Evolutionary conservation across 495 filamentous ascomycete species (phyloP), one percentile per base, ranked within the genome.

Genomic region (Lasiosphaeria ovina): DNA sequence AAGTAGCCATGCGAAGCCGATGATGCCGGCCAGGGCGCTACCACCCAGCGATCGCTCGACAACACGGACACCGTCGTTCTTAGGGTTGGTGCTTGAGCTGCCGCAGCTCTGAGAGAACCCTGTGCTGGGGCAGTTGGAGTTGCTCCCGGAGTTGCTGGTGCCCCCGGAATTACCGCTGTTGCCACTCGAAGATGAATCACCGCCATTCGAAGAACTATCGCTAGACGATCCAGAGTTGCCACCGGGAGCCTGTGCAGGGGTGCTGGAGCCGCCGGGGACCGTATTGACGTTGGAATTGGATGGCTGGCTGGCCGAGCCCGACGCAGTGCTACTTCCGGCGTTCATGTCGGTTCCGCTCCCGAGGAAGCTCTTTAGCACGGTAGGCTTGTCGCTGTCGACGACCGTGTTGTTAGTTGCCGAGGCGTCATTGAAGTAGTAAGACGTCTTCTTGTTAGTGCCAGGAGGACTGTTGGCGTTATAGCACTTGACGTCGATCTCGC

Each of bases 401-500:
- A 98, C 80, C 10, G 90, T 89, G 76, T 84, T 75, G 74, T 97
- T 90, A 36, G 89, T 82, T 54, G 82, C 91, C 2, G 77, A 69
- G 16, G 72, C 70, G 67, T 83, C 71, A 64, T 84, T 87, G 78
- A 90, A 96, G 61, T 86, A 79, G 79, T 98, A 98, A 33, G 88
- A 86, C 56, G 80, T 83, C 32, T 77, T 78, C 51, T 79, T 81
- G 68, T 85, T 86, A 56, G 84, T 84, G 49, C 83, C 86, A 1
- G 79, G 81, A 3, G 64, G 59, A 12, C 72, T 71, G 12, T 87
- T 85, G 17, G 91, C 81, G 62, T 90, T 77, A 77, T 91, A 98
- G 87, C 94, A 98, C 58, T 90, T 71, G 17, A 98, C 86, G 33
- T 75, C 83, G 59, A 98, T 84, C 40, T 93, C 86, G 55, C 84